phyloP scores from a whole-genome alignment of 2,329 filamentous ascomycete species.

The Colletotrichum salicis region DNA sequence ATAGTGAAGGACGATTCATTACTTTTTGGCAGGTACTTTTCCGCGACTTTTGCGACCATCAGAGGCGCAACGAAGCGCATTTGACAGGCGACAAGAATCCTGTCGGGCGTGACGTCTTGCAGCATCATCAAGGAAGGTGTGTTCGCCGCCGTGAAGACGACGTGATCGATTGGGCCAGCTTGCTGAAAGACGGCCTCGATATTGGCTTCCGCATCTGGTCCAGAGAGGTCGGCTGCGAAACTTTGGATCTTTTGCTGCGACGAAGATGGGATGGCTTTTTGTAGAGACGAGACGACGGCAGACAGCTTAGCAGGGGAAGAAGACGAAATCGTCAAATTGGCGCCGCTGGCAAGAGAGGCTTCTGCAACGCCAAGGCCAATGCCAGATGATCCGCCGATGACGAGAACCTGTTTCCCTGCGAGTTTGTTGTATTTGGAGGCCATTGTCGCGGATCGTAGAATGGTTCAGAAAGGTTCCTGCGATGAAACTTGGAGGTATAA shows the following conservation, averaged over 20 bases:
- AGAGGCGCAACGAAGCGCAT: slow-evolving; percentile 63
- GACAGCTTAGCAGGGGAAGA: slow-evolving; percentile 63
- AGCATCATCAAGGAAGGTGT: slow-evolving; percentile 46
- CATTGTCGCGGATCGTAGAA: not conserved
- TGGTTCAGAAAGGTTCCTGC: not conserved
- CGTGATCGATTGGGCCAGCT: slow-evolving; percentile 49
- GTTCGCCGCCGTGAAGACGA: slow-evolving; percentile 67
- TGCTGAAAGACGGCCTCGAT: slow-evolving; percentile 52
- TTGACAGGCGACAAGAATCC: slow-evolving; percentile 47
- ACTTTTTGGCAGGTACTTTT: slow-evolving; percentile 54
- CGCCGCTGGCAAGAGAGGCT: slow-evolving; percentile 64
- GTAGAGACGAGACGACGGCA: slow-evolving; percentile 56
- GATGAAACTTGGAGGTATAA: not conserved
- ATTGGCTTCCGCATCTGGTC: slow-evolving; percentile 43
- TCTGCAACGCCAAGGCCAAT: slow-evolving; percentile 72
- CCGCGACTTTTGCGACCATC: slow-evolving; percentile 61
- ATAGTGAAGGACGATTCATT: slow-evolving; percentile 62
- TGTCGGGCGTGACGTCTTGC: slow-evolving; percentile 51
- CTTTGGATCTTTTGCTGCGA: slow-evolving; percentile 40
- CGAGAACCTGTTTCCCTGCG: slow-evolving; percentile 56
- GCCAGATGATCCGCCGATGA: slow-evolving; percentile 72
- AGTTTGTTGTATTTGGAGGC: slow-evolving; percentile 43
- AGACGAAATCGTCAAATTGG: slow-evolving; percentile 67
- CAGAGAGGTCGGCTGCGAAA: slow-evolving; percentile 37
- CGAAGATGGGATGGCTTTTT: accelerated